Percentiles rank a stretch among this genome's conserved stretches.
Evolutionary conservation across 2,329 filamentous ascomycete species (phyloP).

Genomic region (Diaporthe ilicicola): DNA sequence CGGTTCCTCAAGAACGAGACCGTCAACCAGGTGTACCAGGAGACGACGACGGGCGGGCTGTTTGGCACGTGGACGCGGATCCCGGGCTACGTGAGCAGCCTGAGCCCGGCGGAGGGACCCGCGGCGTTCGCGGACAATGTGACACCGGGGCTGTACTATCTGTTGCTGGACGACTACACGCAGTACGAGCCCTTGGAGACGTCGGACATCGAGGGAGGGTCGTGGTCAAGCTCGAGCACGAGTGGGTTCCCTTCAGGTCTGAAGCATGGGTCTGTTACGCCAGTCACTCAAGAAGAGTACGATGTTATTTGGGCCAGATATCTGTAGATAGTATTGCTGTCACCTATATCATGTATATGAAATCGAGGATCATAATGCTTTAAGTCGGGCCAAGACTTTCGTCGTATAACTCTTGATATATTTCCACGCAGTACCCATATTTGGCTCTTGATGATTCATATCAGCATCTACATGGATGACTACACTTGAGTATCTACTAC

Average conservation of each 20-base stretch:
- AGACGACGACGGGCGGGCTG: slow-evolving; percentile 52
- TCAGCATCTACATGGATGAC: background rate
- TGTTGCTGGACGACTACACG: slow-evolving; percentile 55
- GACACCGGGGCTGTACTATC: slow-evolving; percentile 46
- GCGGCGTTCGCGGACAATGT: slow-evolving; percentile 48
- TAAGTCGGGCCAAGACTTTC: too few relatives aligned
- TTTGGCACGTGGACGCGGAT: slow-evolving; percentile 58
- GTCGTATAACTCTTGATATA: too few relatives aligned
- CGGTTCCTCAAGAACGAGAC: slow-evolving; percentile 62
- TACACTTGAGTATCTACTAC: background rate
- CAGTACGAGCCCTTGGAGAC: slow-evolving; percentile 56
- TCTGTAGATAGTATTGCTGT: background rate
- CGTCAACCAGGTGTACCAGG: slow-evolving; percentile 56
- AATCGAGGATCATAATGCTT: too few relatives aligned
- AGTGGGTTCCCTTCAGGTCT: slow-evolving; percentile 51
- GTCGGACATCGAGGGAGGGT: slow-evolving; percentile 46
- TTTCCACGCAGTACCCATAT: too few relatives aligned
- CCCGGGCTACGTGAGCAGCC: slow-evolving; percentile 43
- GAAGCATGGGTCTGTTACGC: slow-evolving; percentile 58
- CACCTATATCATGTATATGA: background rate
- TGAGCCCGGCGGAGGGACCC: slow-evolving; percentile 47
- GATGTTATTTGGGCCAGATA: slow-evolving; percentile 40
- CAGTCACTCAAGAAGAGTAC: slow-evolving; percentile 51
- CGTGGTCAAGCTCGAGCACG: slow-evolving; percentile 49
- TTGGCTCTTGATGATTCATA: too few relatives aligned